A percentile compares a stretch with the other conserved stretches of the same genome.
Conservation (phyloP, 1,284 basidiomycete genomes). For the Phylloboletellus chloephorus region DNA sequence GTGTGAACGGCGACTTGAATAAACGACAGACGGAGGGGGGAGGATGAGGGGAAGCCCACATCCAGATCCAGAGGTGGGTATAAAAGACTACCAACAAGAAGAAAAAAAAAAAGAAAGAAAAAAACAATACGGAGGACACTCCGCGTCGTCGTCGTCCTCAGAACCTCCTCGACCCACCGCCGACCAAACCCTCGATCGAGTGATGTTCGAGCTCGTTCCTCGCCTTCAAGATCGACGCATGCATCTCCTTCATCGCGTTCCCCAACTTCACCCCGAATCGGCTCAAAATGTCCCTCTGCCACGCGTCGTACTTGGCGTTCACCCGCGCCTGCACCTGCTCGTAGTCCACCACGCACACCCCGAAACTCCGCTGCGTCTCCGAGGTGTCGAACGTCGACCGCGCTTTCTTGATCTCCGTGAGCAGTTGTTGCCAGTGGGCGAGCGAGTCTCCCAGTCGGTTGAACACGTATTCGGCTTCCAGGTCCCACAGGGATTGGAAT, state of each 20-base stretch:
- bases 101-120: background rate
- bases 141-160: slow-evolving; percentile 13
- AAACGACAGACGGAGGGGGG: slow-evolving; percentile 11
- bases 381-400: slow-evolving; percentile 96
- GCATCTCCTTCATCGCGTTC: slow-evolving; percentile 94
- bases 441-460: slow-evolving; percentile 91
- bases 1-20: background rate
- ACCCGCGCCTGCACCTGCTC: slow-evolving; percentile 97
- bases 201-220: slow-evolving; percentile 92
- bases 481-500: slow-evolving; percentile 98
- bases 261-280: slow-evolving; percentile 91
- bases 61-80: slow-evolving; percentile 18
- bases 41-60: slow-evolving; percentile 14
- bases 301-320: slow-evolving; percentile 97
- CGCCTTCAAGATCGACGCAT: slow-evolving; percentile 87
- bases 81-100: background rate
- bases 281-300: slow-evolving; percentile 93
- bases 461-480: slow-evolving; percentile 96
- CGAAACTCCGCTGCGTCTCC: slow-evolving; percentile 88
- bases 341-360: slow-evolving; percentile 93
- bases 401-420: slow-evolving; percentile 94
- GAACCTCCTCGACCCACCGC: slow-evolving; percentile 42
- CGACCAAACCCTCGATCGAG: slow-evolving; percentile 54
- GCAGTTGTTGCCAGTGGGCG: slow-evolving; percentile 88
- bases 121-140: background rate